Evolutionary conservation across 2,329 filamentous ascomycete genomes (phyloP), one percentile per base, ranked within the genome.

Genomic region (Didymella arachidicola): DNA sequence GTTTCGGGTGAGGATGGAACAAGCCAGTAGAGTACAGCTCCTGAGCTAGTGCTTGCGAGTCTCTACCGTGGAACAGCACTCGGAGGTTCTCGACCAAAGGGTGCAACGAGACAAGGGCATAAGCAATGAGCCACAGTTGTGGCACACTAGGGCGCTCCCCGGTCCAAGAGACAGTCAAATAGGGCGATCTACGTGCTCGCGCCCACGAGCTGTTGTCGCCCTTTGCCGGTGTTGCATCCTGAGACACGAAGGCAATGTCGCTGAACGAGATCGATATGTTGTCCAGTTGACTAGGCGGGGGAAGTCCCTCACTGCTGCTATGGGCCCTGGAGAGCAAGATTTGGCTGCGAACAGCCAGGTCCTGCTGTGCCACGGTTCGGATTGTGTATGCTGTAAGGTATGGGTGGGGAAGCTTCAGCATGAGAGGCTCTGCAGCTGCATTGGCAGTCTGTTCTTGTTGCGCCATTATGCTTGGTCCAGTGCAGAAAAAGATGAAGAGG

Each of bases 111-210:
- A 80, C 77, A 55, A 83, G 74, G 4, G 78, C 78, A 59, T 83
- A 80, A 19, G 80, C 63, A 25, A 82, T 70, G 45, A 81, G 78
- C 81, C 81, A 83, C 16, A 81, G 68, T 61, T 83, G 80, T 2
- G 74, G 79, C 29, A 81, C 66, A 30, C 78, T 74, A 44, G 81
- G 81, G n/a, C 72, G 53, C 25, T 69, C 67, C 8, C 67, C 71
- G 34, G 67, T 66, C 81, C 81, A 83, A 51, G 77, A 73, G 53
- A 82, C 74, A 7, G 68, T 73, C 3, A 79, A 73, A 39, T 75
- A 72, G 7, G 80, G 79, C 27, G 78, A 78, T 65, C 81, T 76
- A 62, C 79, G 75, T 49, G 79, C 76, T 61, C 81, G 73, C 32
- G 79, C 81, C 80, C 80, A 77, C 34, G 74, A 72, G 44, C 71